phyloP scores from a whole-genome alignment of 441 rosid genomes.

The Eutrema salsugineum region DNA sequence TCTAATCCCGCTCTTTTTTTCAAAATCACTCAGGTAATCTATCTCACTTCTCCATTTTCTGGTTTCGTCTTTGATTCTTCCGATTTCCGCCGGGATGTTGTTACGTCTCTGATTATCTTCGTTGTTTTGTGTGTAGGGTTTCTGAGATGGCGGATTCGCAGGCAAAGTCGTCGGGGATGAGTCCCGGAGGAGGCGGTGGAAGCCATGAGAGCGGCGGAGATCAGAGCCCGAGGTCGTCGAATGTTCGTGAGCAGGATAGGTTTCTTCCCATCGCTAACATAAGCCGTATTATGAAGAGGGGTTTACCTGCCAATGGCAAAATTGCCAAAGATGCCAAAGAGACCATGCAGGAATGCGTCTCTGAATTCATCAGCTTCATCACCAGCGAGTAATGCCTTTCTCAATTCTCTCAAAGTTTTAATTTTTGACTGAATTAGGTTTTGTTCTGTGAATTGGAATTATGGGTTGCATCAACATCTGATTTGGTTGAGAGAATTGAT shows the following conservation, averaged over 20 bases:
- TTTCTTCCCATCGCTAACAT: constrained; percentile 84
- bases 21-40: constrained; percentile 8
- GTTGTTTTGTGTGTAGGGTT: constrained; percentile 2
- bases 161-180: constrained; percentile 35
- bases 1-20: constrained; percentile 47
- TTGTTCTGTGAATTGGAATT: neutral
- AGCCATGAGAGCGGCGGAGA: constrained; percentile 78
- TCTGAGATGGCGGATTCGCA: constrained; percentile 35
- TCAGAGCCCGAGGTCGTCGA: constrained; percentile 60
- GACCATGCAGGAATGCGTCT: constrained; percentile 86
- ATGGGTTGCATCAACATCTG: neutral
- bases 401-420: neutral
- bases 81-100: neutral
- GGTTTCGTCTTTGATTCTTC: neutral
- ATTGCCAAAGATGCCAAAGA: constrained; percentile 91
- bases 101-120: neutral
- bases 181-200: constrained; percentile 56
- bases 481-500: neutral
- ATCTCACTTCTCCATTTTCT: neutral
- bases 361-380: constrained; percentile 89
- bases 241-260: constrained; percentile 82
- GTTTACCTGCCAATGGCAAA: constrained; percentile 82
- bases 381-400: constrained; percentile 70
- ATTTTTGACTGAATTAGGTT: neutral
- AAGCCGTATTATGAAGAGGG: constrained; percentile 88